phyloP scores from a whole-genome alignment of 1,284 basidiomycete species.

The Leucoagaricus sp. region DNA sequence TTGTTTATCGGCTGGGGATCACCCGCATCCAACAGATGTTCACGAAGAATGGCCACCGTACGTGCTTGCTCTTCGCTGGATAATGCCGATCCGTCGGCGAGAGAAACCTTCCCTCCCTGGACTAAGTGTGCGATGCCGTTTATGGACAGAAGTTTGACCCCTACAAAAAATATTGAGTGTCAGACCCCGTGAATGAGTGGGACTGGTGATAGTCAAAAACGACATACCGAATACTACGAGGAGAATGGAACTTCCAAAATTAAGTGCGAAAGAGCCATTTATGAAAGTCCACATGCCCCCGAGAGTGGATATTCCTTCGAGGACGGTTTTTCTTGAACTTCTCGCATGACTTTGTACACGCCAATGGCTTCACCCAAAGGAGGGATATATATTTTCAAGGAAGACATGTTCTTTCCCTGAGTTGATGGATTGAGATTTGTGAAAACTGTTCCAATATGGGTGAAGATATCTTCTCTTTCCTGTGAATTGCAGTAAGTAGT shows the following conservation, averaged over 20 bases:
- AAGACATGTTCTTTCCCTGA: no score
- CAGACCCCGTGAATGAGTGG: neutral
- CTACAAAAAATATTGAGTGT: neutral
- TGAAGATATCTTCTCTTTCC: no score
- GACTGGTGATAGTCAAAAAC: neutral
- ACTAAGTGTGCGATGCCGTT: neutral
- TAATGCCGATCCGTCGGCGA: neutral
- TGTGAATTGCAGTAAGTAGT: no score
- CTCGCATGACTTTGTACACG: no score
- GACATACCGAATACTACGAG: neutral
- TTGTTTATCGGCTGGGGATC: neutral
- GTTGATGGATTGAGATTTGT: no score
- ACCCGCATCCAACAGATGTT: neutral
- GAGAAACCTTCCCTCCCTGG: neutral
- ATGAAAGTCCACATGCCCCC: conserved; percentile 1
- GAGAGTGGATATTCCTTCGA: neutral
- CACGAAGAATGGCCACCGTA: neutral
- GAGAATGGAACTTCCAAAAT: neutral
- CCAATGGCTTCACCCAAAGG: no score
- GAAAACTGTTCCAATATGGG: no score
- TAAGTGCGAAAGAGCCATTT: neutral
- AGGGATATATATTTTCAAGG: no score
- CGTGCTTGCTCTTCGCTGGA: neutral
- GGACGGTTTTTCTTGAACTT: no score
- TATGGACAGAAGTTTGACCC: neutral